Base-by-base conservation (phyloP, 768 basidiomycete genomes). In the Mycena sanguinolenta region DNA sequence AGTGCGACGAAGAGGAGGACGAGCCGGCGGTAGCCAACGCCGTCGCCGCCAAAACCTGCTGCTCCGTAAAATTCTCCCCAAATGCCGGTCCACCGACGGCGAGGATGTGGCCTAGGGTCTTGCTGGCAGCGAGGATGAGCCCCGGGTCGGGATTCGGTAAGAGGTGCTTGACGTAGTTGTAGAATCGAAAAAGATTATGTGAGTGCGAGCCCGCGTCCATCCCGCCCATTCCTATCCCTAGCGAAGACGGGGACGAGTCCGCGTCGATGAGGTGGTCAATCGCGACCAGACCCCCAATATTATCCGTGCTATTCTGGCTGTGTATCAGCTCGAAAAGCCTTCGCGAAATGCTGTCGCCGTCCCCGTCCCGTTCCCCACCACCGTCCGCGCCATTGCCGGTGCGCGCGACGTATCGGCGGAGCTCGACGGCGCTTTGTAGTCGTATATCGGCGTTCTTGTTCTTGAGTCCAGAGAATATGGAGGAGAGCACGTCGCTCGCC, bases 121-220 rank as follows among this genome's bases (percentile, higher is more conserved):
- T 89, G 36, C 91, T 89, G 1, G 91, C 91, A 8, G 89, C 89
- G 46, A 91, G 83, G 90, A 93, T 93, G 77, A 94, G 88, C 70
- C 88, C 87, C 70, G 90, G 84, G 75, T 93, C 92, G 49, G 87
- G 82, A 72, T 90, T 90, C 21, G 91, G 91, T 19, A 93, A 83
- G 21, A 92, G 84, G 14, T 89, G 85, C 75, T 91, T 90, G 74
- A 93, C 87, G 75, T 92, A 92, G 76, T 89, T 89, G 77, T 87
- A 89, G 72, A 91, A 86, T 42, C 89, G 84, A 77, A 88, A 91
- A 17, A 89, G 85, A 70, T 89, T 85, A 46, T 83, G 81, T 2
- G 55, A 58, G 10, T 38, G 36, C 36, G 36, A 38, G 8, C n/a
- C n/a, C n/a, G n/a, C n/a, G n/a, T n/a, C n/a, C n/a, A n/a, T n/a